A percentile compares a stretch with the other conserved stretches of the same genome.
Evolutionary conservation across 371 early-diverging fungal species (phyloP).

Genomic region (Capillidium rhysosporum): DNA sequence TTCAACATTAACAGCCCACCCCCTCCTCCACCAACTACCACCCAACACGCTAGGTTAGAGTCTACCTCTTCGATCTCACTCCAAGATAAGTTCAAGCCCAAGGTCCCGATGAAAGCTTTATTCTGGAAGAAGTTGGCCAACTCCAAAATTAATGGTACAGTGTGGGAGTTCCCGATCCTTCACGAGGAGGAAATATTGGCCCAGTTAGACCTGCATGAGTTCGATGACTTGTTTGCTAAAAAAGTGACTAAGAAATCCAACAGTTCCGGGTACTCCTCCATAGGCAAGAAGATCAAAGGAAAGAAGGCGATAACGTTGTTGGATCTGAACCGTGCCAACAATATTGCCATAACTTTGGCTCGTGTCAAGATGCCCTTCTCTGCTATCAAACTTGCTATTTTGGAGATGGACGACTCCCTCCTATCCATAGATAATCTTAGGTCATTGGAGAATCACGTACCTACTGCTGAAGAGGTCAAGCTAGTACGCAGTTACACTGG

Average conservation of each 20-base stretch:
- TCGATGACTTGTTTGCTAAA: slow-evolving; percentile 14
- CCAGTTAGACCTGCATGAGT: slow-evolving; percentile 12
- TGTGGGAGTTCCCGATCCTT: slow-evolving; percentile 10
- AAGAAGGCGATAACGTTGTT: slow-evolving; percentile 22
- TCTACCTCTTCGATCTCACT: not conserved
- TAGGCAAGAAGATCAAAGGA: not conserved
- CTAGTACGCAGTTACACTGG: slow-evolving; percentile 7
- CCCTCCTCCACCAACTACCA: slow-evolving; percentile 14
- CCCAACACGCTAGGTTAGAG: not conserved
- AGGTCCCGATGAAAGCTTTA: slow-evolving; percentile 7
- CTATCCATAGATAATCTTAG: slow-evolving; percentile 30
- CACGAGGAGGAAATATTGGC: not conserved
- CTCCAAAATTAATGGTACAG: slow-evolving; percentile 15
- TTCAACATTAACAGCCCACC: slow-evolving; percentile 16
- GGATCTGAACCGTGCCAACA: slow-evolving; percentile 36
- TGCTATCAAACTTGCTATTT: slow-evolving; percentile 40
- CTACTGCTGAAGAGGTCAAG: slow-evolving; percentile 34
- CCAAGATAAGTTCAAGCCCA: slow-evolving; percentile 1
- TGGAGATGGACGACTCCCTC: slow-evolving; percentile 36
- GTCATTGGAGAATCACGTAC: slow-evolving; percentile 33
- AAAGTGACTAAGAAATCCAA: not conserved
- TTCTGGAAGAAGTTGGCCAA: slow-evolving; percentile 14
- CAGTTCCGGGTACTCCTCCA: not conserved
- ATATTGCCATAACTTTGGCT: slow-evolving; percentile 49
- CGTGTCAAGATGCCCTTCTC: slow-evolving; percentile 38